Percentiles rank a stretch among this genome's conserved stretches.
Evolutionary conservation across 2,329 filamentous ascomycete species (phyloP).

Genomic region (Onygenales sp.): DNA sequence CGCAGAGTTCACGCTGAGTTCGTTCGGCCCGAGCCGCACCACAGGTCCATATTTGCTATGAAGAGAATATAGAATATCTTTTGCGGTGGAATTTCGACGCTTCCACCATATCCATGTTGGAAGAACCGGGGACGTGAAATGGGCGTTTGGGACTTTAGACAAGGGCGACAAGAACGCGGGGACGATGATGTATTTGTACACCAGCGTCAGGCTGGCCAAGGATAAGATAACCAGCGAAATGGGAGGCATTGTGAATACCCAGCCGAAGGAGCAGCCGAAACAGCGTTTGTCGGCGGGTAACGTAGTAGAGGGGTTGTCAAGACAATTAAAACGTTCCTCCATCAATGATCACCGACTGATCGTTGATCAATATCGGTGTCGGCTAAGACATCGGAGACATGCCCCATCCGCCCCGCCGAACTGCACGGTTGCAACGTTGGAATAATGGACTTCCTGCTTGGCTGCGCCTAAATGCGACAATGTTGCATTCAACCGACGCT

Average conservation of each 20-base stretch:
- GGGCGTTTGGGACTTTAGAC: slow-evolving; percentile 55
- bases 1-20: slow-evolving; percentile 52
- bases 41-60: slow-evolving; percentile 51
- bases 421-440: too few species aligned
- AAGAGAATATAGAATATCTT: slow-evolving; percentile 50
- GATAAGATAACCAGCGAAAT: neutral
- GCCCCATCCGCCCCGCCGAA: too few species aligned
- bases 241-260: neutral
- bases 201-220: neutral
- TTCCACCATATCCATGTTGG: slow-evolving; percentile 58
- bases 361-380: neutral
- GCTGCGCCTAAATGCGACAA: too few species aligned
- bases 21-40: slow-evolving; percentile 55
- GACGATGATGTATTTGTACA: slow-evolving; percentile 30
- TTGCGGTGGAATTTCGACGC: slow-evolving; percentile 52
- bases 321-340: too few species aligned
- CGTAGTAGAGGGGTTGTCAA: too few species aligned
- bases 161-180: slow-evolving; percentile 52
- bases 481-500: too few species aligned
- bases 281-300: neutral
- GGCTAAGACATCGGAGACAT: neutral
- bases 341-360: neutral
- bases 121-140: slow-evolving; percentile 55
- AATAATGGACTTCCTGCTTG: too few species aligned
- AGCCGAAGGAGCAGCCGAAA: neutral